Evolutionary conservation across 441 rosid genomes (phyloP), one percentile per base, ranked within the genome.

Genomic region (Croton setiger): DNA sequence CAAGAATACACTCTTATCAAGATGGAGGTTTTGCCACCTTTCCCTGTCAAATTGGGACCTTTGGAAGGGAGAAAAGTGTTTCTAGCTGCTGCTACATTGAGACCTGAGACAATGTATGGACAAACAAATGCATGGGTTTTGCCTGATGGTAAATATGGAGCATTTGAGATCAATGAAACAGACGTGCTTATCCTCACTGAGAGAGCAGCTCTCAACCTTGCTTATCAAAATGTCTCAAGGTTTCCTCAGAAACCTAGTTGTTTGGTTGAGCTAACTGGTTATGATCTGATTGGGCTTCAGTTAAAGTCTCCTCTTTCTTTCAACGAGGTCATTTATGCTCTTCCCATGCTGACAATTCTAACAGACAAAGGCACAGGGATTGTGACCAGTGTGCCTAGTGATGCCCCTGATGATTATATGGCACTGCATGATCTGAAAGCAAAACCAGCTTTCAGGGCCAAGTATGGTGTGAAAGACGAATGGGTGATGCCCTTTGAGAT

Each of bases 41-140:
- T 89, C 52, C 89, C 95, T 8, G 63, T 76, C 15, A 89, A 91
- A 75, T 65, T 91, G 69, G 83, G 74, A 13, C 79, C 81, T 72
- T 72, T 94, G 67, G 85, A 90, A 77, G 94, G 97, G 51, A 90
- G 76, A 72, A 88, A 77, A 43, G 90, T 92, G 67, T 94, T 82
- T 78, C 75, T 94, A 78, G 98, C 82, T 70, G 97, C 98, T 63
- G 98, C 94, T 60, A 92, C 99, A 6, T 56, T 92, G 87, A 92
- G 98, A 76, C 99, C 99, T 1, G 97, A 94, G 86, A 94, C 98
- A 36, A 87, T 94, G 98, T 94, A 88, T 27, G 99, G 98, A 55
- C 98, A 90, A 74, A 94, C 99, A 52, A 94, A 94, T 69, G 96
- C 96, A 27, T 94, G 99, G 98, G 96, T 92, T 11, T 75, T 92